These are phyloP conservation scores for Microglena sp. DNA, from an alignment of 139 green algal species.

Conservation along the genomic window DNA sequence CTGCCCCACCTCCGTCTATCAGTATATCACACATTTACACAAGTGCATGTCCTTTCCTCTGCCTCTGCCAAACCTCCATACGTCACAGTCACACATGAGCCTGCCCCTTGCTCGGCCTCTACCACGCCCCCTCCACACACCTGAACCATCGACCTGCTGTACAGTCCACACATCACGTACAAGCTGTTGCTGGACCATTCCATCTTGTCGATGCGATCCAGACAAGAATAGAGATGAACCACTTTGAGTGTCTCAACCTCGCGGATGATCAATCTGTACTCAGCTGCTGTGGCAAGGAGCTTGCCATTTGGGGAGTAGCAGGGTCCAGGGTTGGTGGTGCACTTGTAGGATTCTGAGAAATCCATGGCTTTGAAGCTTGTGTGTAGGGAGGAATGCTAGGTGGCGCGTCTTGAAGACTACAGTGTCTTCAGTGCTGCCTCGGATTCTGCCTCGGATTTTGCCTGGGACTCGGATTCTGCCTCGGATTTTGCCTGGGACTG, in stretches of 20 bases:
- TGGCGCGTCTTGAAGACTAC: not conserved
- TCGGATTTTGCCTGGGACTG: too few species aligned
- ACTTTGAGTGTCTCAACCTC: conserved; percentile 53
- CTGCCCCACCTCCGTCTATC: too few species aligned
- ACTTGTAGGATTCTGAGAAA: conserved; percentile 65
- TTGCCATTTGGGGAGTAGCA: conserved; percentile 58
- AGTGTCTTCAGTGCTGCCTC: too few species aligned
- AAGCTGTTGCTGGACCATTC: conserved; percentile 66
- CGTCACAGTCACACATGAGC: too few species aligned
- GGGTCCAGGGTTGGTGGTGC: conserved; percentile 35
- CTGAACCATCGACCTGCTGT: conserved; percentile 55
- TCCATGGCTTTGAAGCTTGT: too few species aligned
- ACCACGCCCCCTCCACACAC: conserved; percentile 12
- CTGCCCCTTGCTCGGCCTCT: too few species aligned
- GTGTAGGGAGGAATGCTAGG: too few species aligned
- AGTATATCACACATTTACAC: too few species aligned
- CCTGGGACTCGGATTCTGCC: too few species aligned
- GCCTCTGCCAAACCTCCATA: too few species aligned
- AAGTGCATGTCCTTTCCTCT: too few species aligned
- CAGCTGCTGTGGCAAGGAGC: conserved; percentile 57
- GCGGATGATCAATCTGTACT: conserved; percentile 71
- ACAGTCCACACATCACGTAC: conserved; percentile 67
- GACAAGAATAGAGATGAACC: conserved; percentile 65
- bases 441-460: too few species aligned
- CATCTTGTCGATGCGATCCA: conserved; percentile 70